phyloP scores from a whole-genome alignment of 2,329 filamentous ascomycete species.

The Truncatella angustata region DNA sequence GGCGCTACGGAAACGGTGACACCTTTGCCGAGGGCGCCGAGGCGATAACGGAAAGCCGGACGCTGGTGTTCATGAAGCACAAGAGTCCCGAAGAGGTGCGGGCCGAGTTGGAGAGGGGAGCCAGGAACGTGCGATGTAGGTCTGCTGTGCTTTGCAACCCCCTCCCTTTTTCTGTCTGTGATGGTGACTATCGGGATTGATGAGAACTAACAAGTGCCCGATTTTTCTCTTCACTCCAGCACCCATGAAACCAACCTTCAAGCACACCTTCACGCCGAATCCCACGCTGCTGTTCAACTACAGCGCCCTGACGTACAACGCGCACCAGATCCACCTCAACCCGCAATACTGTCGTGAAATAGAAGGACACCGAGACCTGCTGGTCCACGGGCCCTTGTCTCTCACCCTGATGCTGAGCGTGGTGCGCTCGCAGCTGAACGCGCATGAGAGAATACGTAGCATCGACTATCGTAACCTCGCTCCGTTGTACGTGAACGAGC shows the following conservation, averaged over 20 bases:
- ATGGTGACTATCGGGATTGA: too few species aligned
- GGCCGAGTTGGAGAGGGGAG: constrained; percentile 15
- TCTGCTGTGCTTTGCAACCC: too few species aligned
- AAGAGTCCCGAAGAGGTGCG: constrained; percentile 19
- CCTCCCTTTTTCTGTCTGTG: background rate
- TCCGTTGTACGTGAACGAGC: constrained; percentile 74
- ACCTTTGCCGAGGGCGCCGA: constrained; percentile 25
- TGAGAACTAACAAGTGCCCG: background rate
- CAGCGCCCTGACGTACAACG: constrained; percentile 88
- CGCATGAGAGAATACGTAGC: constrained; percentile 40
- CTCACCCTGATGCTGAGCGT: constrained; percentile 74
- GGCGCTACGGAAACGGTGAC: constrained; percentile 37
- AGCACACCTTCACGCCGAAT: constrained; percentile 61
- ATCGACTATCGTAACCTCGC: constrained; percentile 80
- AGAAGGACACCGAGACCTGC: constrained; percentile 72
- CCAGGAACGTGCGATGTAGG: constrained; percentile 23
- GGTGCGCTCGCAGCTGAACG: constrained; percentile 48
- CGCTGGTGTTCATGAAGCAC: constrained; percentile 51
- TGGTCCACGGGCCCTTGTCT: constrained; percentile 86
- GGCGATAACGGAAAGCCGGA: constrained; percentile 45
- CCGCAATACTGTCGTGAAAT: constrained; percentile 63
- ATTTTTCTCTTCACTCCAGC: constrained; percentile 21
- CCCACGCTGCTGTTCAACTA: constrained; percentile 80
- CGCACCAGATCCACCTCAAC: constrained; percentile 87
- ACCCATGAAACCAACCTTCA: constrained; percentile 33